These are phyloP conservation scores for Lasiosphaeris hirsuta DNA, from an alignment of 495 filamentous ascomycete genomes.

Conservation along the genomic window DNA sequence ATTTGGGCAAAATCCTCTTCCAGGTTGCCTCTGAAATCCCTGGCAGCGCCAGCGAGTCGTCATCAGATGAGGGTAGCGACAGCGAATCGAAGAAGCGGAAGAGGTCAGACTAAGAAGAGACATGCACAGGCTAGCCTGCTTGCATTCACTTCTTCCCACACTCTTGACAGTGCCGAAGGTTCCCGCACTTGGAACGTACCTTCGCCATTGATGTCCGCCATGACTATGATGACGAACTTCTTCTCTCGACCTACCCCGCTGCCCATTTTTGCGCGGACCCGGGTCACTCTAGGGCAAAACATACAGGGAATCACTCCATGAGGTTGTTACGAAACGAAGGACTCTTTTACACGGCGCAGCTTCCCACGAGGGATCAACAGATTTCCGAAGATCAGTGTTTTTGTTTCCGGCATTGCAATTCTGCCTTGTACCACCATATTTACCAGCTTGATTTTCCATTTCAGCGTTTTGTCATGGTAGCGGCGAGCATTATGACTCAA, in stretches of 20 bases:
- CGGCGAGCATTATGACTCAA: slow-evolving; percentile 22
- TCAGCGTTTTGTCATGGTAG: slow-evolving; percentile 18
- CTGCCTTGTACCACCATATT: slow-evolving; percentile 34
- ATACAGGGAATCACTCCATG: slow-evolving; percentile 16
- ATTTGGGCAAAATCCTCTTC: slow-evolving; percentile 70
- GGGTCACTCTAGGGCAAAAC: slow-evolving; percentile 22
- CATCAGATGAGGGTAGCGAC: slow-evolving; percentile 52
- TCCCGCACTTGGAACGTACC: slow-evolving; percentile 33
- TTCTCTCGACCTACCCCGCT: slow-evolving; percentile 22
- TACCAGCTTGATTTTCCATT: slow-evolving; percentile 7
- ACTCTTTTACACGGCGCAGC: slow-evolving; percentile 14
- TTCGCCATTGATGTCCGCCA: slow-evolving; percentile 36
- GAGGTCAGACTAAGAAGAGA: slow-evolving; percentile 48
- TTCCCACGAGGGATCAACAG: slow-evolving; percentile 10
- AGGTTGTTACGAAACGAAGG: slow-evolving; percentile 15
- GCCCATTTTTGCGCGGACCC: slow-evolving; percentile 17
- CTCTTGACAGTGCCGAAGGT: slow-evolving; percentile 35
- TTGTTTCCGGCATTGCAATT: slow-evolving; percentile 32
- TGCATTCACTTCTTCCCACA: slow-evolving; percentile 35
- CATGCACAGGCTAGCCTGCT: slow-evolving; percentile 1
- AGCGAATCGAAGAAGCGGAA: slow-evolving; percentile 72
- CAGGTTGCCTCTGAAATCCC: slow-evolving; percentile 67
- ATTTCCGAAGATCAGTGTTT: slow-evolving; percentile 17
- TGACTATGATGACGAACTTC: slow-evolving; percentile 34
- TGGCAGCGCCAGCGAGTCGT: slow-evolving; percentile 54